phyloP scores from a whole-genome alignment of 2,329 filamentous ascomycete genomes.

The Phialophora chinensis region DNA sequence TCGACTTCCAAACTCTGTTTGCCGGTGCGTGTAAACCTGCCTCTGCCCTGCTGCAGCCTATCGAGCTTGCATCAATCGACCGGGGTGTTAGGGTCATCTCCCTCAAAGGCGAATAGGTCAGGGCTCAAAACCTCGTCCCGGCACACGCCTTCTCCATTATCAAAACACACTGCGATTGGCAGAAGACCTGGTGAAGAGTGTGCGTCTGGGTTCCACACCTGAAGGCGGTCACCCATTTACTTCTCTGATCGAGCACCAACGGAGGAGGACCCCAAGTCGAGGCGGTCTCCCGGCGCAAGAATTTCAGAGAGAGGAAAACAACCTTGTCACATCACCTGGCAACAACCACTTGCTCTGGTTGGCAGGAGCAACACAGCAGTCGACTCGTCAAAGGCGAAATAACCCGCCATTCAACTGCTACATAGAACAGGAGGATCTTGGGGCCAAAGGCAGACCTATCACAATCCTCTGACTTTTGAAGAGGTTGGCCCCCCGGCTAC shows the following conservation, averaged over 20 bases:
- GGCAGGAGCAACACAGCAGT: constrained; percentile 13
- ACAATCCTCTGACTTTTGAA: constrained; percentile 11
- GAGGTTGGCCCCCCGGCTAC: constrained; percentile 21
- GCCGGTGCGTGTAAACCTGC: constrained; percentile 31
- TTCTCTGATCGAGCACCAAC: constrained; percentile 31
- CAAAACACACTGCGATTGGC: constrained; percentile 26
- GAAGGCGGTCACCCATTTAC: constrained; percentile 24
- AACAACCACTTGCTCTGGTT: constrained; percentile 10
- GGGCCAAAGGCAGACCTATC: constrained; percentile 26
- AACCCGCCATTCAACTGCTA: constrained; percentile 27
- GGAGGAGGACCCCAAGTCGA: constrained; percentile 28
- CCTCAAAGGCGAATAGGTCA: constrained; percentile 14
- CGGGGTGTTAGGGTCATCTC: constrained; percentile 23
- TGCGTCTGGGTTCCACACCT: constrained; percentile 26
- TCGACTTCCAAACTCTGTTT: constrained; percentile 29
- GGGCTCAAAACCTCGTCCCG: constrained; percentile 18
- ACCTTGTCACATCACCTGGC: constrained; percentile 29
- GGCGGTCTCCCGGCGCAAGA: constrained; percentile 15
- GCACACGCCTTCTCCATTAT: constrained; percentile 25
- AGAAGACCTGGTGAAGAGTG: constrained; percentile 16
- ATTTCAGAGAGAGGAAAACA: constrained; percentile 6
- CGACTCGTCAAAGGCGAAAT: constrained; percentile 20
- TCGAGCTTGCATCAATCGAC: constrained; percentile 12
- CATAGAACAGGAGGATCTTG: constrained; percentile 24
- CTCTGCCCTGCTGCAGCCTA: constrained; percentile 24